Percentiles rank a stretch among this genome's conserved stretches.
Conservation (phyloP, 2,329 filamentous ascomycete species). For the Metarhizium album region DNA sequence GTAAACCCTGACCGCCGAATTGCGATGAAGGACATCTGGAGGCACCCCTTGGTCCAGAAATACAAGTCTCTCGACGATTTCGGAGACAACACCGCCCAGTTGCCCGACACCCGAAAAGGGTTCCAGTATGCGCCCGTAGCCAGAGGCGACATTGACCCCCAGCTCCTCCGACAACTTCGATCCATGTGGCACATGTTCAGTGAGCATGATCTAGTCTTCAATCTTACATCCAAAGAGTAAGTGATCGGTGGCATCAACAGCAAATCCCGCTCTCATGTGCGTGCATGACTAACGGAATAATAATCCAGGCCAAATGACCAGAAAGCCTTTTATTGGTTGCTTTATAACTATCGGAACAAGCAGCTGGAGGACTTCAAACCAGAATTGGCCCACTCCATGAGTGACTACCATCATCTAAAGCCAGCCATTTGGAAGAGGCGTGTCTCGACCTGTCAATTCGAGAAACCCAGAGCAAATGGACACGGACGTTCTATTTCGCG, state of each 20-base stretch:
- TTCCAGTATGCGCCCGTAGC: conserved; percentile 47
- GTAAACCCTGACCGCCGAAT: conserved; percentile 71
- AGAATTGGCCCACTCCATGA: conserved; percentile 71
- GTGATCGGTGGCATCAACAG: conserved; percentile 18
- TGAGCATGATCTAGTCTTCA: conserved; percentile 59
- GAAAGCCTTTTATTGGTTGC: conserved; percentile 82
- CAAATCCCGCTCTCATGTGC: not conserved
- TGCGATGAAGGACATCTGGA: conserved; percentile 70
- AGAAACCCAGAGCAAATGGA: conserved; percentile 32
- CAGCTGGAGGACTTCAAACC: conserved; percentile 81
- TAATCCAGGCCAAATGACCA: conserved; percentile 67
- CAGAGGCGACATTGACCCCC: conserved; percentile 61
- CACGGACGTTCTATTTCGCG: conserved; percentile 45
- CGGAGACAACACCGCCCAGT: conserved; percentile 42
- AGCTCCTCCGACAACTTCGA: conserved; percentile 74
- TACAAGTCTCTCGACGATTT: conserved; percentile 67
- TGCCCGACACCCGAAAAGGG: conserved; percentile 48
- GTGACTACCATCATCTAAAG: conserved; percentile 78
- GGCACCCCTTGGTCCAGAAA: conserved; percentile 74
- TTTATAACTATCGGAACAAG: conserved; percentile 72
- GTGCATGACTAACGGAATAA: not conserved
- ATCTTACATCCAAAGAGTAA: conserved; percentile 55
- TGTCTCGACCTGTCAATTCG: conserved; percentile 51
- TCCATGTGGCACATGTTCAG: conserved; percentile 85
- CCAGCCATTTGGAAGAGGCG: conserved; percentile 47